Evolutionary conservation across 345 rosid species (phyloP).

Genomic region (Rhizophora mangle): DNA sequence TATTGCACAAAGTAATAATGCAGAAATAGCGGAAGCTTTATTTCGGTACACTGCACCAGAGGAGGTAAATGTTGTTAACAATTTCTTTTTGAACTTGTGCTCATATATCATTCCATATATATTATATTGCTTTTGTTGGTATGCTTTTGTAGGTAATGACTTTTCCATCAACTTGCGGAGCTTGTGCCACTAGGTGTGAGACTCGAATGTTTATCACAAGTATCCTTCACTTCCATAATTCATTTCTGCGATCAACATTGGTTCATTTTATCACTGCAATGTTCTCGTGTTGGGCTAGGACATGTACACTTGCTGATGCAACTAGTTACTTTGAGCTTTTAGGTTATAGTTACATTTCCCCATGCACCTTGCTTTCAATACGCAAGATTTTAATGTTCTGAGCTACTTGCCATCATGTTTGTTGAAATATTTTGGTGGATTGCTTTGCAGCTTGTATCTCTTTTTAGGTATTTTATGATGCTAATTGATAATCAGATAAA

Average conservation of each 20-base stretch:
- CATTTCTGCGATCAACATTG: neutral
- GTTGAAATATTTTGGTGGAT: too few species aligned
- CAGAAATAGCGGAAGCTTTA: constrained; percentile 72
- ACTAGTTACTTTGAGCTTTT: neutral
- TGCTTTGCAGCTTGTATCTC: too few species aligned
- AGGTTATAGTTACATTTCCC: neutral
- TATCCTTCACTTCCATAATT: constrained; percentile 36
- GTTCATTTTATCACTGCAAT: neutral
- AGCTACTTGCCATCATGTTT: too few species aligned
- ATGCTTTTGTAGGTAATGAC: constrained; percentile 50
- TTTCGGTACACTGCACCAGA: constrained; percentile 84
- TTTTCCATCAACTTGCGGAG: constrained; percentile 58
- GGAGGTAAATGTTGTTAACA: constrained; percentile 47
- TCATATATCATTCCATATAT: neutral
- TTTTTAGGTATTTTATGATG: too few species aligned
- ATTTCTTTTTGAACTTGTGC: neutral
- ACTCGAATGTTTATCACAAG: constrained; percentile 63
- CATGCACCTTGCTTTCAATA: neutral
- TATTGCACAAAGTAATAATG: constrained; percentile 82
- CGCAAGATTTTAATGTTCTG: too few species aligned
- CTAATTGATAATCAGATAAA: too few species aligned
- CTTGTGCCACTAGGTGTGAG: constrained; percentile 45
- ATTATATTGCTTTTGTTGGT: constrained; percentile 1
- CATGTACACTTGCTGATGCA: neutral
- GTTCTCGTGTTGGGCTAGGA: too few species aligned